phyloP scores from a whole-genome alignment of 2,329 filamentous ascomycete species.

The Botrytis fabae region DNA sequence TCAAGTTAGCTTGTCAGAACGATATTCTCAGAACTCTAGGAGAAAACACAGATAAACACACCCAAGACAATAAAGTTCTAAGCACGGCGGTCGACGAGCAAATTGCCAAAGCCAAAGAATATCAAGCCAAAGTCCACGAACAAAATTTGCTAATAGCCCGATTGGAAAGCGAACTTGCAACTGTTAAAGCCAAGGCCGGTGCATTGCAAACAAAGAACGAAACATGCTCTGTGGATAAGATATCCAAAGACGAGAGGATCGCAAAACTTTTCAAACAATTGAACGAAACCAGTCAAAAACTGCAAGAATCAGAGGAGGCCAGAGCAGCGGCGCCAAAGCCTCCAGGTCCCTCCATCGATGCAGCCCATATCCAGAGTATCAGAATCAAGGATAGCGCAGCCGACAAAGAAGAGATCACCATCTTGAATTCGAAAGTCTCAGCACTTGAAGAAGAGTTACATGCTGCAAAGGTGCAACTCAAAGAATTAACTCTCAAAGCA shows the following conservation, averaged over 20 bases:
- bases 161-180: not conserved
- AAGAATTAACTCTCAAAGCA: not conserved
- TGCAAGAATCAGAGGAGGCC: not conserved
- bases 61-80: not conserved
- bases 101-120: not conserved
- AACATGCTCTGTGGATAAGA: not conserved
- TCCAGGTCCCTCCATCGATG: not conserved
- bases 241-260: not conserved
- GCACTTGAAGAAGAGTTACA: constrained; percentile 5
- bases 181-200: not conserved
- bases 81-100: not conserved
- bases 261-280: not conserved
- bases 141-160: not conserved
- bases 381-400: not conserved
- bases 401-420: not conserved
- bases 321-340: not conserved
- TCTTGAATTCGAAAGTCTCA: not conserved
- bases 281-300: not conserved
- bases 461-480: not conserved
- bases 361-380: not conserved
- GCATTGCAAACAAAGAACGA: not conserved
- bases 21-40: not conserved
- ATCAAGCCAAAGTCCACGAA: not conserved
- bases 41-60: not conserved
- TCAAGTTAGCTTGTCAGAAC: not conserved